These are phyloP conservation scores for Debaryomyces hansenii DNA, from an alignment of 805 yeast species.

Conservation along the genomic window DNA sequence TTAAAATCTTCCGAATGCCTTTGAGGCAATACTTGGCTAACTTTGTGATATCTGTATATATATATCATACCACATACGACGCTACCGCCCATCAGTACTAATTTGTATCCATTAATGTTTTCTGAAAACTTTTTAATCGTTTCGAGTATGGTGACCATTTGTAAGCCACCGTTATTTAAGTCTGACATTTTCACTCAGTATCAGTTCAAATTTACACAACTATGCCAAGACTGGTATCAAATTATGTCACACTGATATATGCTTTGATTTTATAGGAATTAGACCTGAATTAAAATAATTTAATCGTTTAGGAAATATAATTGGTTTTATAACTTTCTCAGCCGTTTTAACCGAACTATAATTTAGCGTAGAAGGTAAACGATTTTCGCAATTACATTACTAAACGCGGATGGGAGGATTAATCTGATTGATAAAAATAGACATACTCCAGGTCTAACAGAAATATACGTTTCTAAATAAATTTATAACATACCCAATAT, in stretches of 20 bases:
- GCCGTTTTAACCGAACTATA: conserved; percentile 6
- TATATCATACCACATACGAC: conserved; percentile 1
- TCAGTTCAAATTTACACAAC: too few relatives aligned
- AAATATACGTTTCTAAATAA: too few relatives aligned
- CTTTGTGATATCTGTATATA: conserved; percentile 4
- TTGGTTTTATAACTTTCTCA: conserved; percentile 1
- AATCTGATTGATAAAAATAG: neutral
- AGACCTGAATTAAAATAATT: too few relatives aligned
- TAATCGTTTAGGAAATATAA: too few relatives aligned
- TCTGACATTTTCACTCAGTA: neutral
- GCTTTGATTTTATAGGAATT: too few relatives aligned
- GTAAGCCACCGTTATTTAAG: neutral
- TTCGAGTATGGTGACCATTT: neutral
- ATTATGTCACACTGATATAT: too few relatives aligned
- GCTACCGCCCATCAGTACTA: neutral
- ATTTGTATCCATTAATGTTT: neutral
- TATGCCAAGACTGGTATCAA: too few relatives aligned
- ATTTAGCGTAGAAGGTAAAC: neutral
- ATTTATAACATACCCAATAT: too few relatives aligned
- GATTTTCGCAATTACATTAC: neutral
- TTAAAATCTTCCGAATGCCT: conserved; percentile 8
- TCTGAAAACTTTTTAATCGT: neutral
- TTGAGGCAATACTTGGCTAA: conserved; percentile 5
- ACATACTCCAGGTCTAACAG: too few relatives aligned
- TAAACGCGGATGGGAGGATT: neutral